These are phyloP conservation scores for Phanerochaete sordida DNA, from an alignment of 768 basidiomycete genomes.

Conservation along the genomic window DNA sequence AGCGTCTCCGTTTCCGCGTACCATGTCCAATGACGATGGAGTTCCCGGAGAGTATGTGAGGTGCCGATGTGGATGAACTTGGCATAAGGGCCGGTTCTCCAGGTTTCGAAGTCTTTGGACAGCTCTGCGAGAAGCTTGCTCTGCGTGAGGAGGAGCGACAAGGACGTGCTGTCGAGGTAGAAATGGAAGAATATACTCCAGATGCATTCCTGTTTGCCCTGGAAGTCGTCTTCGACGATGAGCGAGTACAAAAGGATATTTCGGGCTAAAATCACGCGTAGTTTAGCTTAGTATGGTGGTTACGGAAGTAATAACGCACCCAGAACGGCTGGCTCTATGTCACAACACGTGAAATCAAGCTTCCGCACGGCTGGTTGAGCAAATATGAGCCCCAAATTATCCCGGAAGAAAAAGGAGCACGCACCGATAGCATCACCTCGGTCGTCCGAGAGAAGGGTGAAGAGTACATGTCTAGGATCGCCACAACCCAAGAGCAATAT, in stretches of 20 bases:
- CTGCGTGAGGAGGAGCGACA: constrained; percentile 32
- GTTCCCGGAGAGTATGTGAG: constrained; percentile 33
- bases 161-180: constrained; percentile 36
- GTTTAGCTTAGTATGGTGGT: not conserved
- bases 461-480: constrained; percentile 51
- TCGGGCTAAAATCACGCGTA: constrained; percentile 34
- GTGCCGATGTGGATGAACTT: constrained; percentile 35
- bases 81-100: constrained; percentile 39
- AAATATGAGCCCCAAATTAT: too few species aligned
- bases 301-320: constrained; percentile 26
- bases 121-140: constrained; percentile 35
- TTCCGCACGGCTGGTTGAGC: constrained; percentile 22
- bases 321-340: constrained; percentile 45
- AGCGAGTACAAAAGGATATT: constrained; percentile 45
- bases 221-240: constrained; percentile 29
- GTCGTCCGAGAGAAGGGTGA: constrained; percentile 37
- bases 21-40: constrained; percentile 38
- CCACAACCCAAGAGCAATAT: constrained; percentile 55
- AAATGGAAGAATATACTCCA: constrained; percentile 51
- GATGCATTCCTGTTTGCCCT: constrained; percentile 10
- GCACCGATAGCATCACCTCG: constrained; percentile 14
- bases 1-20: constrained; percentile 20
- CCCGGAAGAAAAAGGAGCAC: too few species aligned
- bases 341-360: constrained; percentile 50
- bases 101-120: constrained; percentile 31